Conservation (phyloP, 2,329 filamentous ascomycete genomes). For the Colletotrichum liaoningense region DNA sequence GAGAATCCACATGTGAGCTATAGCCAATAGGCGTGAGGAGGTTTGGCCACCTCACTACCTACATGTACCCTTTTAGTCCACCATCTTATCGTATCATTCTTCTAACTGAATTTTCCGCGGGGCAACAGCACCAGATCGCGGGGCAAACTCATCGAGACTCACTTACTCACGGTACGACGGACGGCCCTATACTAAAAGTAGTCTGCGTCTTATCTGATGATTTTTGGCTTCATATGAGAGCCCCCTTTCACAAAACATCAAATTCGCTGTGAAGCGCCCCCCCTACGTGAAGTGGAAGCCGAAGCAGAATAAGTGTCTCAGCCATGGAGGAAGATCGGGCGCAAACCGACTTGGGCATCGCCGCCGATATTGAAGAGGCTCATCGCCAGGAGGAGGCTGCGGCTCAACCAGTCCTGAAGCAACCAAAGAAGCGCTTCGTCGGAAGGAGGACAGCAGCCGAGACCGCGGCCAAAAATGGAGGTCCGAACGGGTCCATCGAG, state of each 20-base stretch:
- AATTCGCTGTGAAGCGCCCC: background rate
- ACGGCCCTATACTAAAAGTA: background rate
- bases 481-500: conserved; percentile 54
- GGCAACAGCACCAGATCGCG: conserved; percentile 20
- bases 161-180: background rate
- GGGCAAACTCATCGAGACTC: conserved; percentile 16
- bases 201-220: background rate
- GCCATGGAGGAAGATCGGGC: conserved; percentile 82
- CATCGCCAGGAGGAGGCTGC: conserved; percentile 50
- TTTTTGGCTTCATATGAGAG: background rate
- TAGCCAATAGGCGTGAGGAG: background rate
- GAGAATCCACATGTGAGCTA: background rate
- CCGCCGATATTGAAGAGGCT: conserved; percentile 70
- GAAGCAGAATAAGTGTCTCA: background rate
- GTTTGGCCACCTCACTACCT: conserved; percentile 12
- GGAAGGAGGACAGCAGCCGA: conserved; percentile 79
- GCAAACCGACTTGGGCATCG: conserved; percentile 76
- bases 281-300: background rate
- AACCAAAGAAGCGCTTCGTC: conserved; percentile 93
- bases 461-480: conserved; percentile 56
- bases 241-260: background rate
- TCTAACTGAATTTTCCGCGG: conserved; percentile 34
- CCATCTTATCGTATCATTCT: conserved; percentile 23
- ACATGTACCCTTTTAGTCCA: conserved; percentile 10
- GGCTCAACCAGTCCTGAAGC: conserved; percentile 60